phyloP scores from a whole-genome alignment of 2,329 filamentous ascomycete genomes.

The Fusarium pseudonygamai region DNA sequence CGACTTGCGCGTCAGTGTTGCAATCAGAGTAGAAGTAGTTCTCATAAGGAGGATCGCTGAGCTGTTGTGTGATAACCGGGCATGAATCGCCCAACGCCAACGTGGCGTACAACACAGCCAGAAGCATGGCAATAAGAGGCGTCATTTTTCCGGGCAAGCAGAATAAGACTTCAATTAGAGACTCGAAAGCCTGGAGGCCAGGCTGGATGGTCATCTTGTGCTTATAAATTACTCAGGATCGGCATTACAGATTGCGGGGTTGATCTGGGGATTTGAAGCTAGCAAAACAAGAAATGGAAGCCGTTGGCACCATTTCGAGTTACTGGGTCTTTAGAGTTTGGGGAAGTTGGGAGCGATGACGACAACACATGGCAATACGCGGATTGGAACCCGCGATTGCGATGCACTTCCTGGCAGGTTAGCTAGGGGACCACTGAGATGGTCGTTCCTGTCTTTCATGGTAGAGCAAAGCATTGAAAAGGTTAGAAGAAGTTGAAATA shows the following conservation, averaged over 20 bases:
- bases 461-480: too few relatives aligned
- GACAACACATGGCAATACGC: not conserved
- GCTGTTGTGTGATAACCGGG: constrained; percentile 26
- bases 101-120: not conserved
- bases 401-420: not conserved
- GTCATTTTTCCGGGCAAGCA: not conserved
- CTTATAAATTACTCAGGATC: constrained; percentile 5
- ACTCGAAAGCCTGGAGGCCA: not conserved
- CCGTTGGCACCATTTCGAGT: not conserved
- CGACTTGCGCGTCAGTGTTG: constrained; percentile 65
- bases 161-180: not conserved
- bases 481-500: too few relatives aligned
- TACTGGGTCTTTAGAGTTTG: not conserved
- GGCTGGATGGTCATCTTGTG: not conserved
- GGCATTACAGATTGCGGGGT: constrained; percentile 9
- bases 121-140: not conserved
- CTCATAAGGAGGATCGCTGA: constrained; percentile 67
- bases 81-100: not conserved
- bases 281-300: constrained; percentile 6
- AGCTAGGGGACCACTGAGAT: not conserved
- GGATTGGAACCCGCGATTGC: rapidly evolving
- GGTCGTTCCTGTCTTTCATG: not conserved
- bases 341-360: not conserved
- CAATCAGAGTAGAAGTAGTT: constrained; percentile 75
- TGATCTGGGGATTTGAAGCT: not conserved